Conservation (phyloP, 352 stramenopile species). For the Phytophthora boehmeriae region DNA sequence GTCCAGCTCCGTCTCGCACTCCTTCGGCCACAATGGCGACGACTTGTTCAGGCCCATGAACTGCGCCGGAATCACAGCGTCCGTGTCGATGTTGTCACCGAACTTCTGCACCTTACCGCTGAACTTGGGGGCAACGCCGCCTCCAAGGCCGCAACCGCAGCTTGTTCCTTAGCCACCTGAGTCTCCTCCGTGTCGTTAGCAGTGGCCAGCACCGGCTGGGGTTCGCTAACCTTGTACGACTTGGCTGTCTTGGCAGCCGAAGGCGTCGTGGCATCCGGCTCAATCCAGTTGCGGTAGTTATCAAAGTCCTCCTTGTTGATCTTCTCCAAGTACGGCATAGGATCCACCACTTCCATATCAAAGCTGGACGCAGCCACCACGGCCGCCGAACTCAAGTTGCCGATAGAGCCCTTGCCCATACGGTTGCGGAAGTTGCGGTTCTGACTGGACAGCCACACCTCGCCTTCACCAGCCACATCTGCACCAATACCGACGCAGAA, state of each 20-base stretch:
- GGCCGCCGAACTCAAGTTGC: conserved; percentile 72
- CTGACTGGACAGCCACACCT: conserved; percentile 84
- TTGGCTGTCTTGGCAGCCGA: conserved; percentile 27
- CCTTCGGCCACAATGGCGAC: conserved; percentile 76
- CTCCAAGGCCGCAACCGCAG: conserved; percentile 59
- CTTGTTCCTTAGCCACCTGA: conserved; percentile 62
- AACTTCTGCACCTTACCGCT: conserved; percentile 74
- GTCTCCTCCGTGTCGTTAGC: conserved; percentile 23
- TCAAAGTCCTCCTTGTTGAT: conserved; percentile 81
- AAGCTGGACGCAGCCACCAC: conserved; percentile 81
- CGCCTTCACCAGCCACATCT: conserved; percentile 70
- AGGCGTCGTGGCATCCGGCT: conserved; percentile 32
- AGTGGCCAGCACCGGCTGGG: conserved; percentile 46
- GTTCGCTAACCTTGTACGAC: conserved; percentile 52
- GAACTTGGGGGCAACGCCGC: conserved; percentile 62
- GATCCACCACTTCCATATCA: conserved; percentile 76
- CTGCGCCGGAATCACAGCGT: conserved; percentile 81
- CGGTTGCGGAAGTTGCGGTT: conserved; percentile 90
- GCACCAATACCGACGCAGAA: conserved; percentile 86
- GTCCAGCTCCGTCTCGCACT: conserved; percentile 82
- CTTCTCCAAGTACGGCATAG: conserved; percentile 62
- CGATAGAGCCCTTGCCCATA: conserved; percentile 84
- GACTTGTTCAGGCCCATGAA: conserved; percentile 86
- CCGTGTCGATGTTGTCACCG: conserved; percentile 84
- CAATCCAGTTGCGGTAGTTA: conserved; percentile 79